Percentiles rank a stretch among this genome's conserved stretches.
Evolutionary conservation across 352 stramenopile genomes (phyloP).

Genomic region (Elongisporangium undulatum): DNA sequence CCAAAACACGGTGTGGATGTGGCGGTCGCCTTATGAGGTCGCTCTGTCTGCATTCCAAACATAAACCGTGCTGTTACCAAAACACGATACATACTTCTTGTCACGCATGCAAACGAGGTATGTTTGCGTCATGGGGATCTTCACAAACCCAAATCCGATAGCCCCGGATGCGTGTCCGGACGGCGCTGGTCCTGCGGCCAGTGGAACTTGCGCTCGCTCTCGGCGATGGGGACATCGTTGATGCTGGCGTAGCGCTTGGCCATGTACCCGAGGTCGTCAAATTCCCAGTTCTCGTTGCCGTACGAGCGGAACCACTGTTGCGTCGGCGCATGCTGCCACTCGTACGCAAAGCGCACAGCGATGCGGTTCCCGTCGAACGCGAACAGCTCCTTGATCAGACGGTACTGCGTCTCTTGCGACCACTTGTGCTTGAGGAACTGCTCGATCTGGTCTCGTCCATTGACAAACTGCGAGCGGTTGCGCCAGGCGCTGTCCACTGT

Average conservation of each 20-base stretch:
- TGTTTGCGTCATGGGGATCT: background rate
- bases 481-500: conserved; percentile 76
- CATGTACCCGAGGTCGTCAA: conserved; percentile 80
- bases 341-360: conserved; percentile 87
- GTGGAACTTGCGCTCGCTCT: conserved; percentile 63
- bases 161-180: conserved; percentile 28
- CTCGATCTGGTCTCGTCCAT: conserved; percentile 66
- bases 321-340: conserved; percentile 48
- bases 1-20: background rate
- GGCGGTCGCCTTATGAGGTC: background rate
- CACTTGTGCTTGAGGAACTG: conserved; percentile 79
- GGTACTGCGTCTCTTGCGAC: conserved; percentile 71
- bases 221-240: conserved; percentile 80
- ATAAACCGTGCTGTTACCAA: background rate
- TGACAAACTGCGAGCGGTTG: conserved; percentile 85
- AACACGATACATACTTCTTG: background rate
- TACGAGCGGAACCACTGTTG: conserved; percentile 81
- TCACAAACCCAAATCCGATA: background rate
- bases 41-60: background rate
- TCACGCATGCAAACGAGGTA: background rate
- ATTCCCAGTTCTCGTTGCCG: conserved; percentile 90
- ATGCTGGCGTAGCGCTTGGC: conserved; percentile 81
- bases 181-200: conserved; percentile 45
- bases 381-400: conserved; percentile 90
- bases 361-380: conserved; percentile 78